These are phyloP conservation scores for Sporothrix pallida DNA, from an alignment of 2,329 filamentous ascomycete genomes.

Conservation along the genomic window DNA sequence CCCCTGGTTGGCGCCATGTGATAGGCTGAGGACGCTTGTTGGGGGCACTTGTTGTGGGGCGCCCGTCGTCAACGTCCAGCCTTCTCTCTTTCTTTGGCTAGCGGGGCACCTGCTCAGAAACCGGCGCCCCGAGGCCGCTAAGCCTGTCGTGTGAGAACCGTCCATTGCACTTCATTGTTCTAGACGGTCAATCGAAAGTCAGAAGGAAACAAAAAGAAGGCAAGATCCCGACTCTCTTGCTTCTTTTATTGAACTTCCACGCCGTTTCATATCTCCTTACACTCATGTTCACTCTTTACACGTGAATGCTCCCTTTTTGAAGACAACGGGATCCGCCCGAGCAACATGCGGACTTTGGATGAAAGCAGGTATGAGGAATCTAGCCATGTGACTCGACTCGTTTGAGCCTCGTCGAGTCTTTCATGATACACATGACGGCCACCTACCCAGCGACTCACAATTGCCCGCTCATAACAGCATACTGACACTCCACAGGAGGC, in stretches of 20 bases:
- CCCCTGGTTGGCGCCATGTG: constrained; percentile 4
- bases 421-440: neutral
- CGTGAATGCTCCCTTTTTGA: constrained; percentile 2
- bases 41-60: constrained; percentile 10
- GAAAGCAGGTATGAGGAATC: constrained; percentile 55
- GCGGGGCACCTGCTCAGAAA: constrained; percentile 25
- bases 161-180: neutral
- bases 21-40: constrained; percentile 21
- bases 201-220: constrained; percentile 26
- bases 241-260: neutral
- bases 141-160: constrained; percentile 32
- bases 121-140: constrained; percentile 26
- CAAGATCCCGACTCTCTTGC: neutral
- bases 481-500: constrained; percentile 53
- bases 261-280: neutral
- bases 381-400: constrained; percentile 17
- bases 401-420: neutral
- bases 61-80: neutral
- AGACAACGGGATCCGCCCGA: neutral
- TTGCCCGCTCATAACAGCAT: too few species aligned
- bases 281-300: neutral
- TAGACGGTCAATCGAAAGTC: neutral
- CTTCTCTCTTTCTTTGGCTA: constrained; percentile 25
- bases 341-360: constrained; percentile 58
- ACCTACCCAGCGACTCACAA: too few species aligned